phyloP scores from a whole-genome alignment of 2,329 filamentous ascomycete species.

The Drechslera avenae region DNA sequence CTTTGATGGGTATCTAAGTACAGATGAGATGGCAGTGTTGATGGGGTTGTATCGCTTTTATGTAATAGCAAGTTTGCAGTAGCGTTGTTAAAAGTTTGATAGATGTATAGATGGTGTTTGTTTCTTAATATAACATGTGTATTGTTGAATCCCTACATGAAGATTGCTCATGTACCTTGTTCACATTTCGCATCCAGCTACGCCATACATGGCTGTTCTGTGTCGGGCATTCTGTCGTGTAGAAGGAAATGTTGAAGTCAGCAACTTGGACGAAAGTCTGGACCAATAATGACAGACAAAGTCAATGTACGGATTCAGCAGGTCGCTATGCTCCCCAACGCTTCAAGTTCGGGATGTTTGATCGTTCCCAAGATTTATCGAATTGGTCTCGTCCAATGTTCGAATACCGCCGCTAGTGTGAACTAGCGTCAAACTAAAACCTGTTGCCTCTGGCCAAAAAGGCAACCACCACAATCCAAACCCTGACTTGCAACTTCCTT shows the following conservation, averaged over 20 bases:
- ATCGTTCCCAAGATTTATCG: too few species aligned
- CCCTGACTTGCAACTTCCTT: neutral
- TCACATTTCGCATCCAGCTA: too few species aligned
- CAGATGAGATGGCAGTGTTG: neutral
- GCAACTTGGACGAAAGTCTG: too few species aligned
- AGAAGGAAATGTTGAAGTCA: too few species aligned
- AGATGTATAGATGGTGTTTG: conserved; percentile 7
- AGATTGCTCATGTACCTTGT: too few species aligned
- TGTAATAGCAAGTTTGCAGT: neutral
- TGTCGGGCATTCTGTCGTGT: too few species aligned
- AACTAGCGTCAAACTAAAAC: neutral
- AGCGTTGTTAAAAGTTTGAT: conserved; percentile 9
- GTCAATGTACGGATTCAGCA: neutral
- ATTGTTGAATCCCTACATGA: neutral
- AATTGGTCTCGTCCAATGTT: too few species aligned
- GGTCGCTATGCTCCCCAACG: neutral
- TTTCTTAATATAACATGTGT: neutral
- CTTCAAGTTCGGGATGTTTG: too few species aligned
- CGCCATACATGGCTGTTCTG: too few species aligned
- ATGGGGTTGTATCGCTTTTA: neutral
- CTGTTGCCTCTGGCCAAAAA: neutral
- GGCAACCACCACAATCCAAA: neutral
- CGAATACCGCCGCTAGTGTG: neutral
- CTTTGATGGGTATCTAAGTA: conserved; percentile 60
- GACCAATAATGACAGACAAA: neutral